A percentile compares a stretch with the other conserved stretches of the same genome.
Evolutionary conservation across 805 yeast species (phyloP).

Genomic region (Teunomyces kruisii): DNA sequence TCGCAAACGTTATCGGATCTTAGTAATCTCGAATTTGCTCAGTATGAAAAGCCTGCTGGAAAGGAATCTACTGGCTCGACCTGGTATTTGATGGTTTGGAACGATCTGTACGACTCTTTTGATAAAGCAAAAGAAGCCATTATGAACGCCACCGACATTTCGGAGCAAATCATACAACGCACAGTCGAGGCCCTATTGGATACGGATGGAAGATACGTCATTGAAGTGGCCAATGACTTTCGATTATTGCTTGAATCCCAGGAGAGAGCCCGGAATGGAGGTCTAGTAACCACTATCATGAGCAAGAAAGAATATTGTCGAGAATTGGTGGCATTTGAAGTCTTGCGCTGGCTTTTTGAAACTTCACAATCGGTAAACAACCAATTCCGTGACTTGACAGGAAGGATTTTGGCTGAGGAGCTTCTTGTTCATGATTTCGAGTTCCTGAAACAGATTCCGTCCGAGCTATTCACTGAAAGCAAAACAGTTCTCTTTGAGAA

Average conservation of each 20-base stretch:
- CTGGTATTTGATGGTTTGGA: slow-evolving; percentile 64
- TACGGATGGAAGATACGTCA: too few relatives aligned
- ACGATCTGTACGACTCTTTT: slow-evolving; percentile 70
- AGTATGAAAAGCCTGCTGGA: slow-evolving; percentile 35
- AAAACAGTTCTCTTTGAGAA: slow-evolving; percentile 26
- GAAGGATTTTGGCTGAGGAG: slow-evolving; percentile 46
- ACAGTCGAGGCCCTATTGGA: slow-evolving; percentile 24
- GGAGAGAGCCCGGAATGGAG: too few relatives aligned
- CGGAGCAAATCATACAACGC: slow-evolving; percentile 26
- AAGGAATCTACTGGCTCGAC: slow-evolving; percentile 25
- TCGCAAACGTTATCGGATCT: slow-evolving; percentile 27
- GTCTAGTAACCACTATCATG: too few relatives aligned
- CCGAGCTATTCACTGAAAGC: slow-evolving; percentile 19
- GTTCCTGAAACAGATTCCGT: slow-evolving; percentile 31
- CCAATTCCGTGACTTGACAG: slow-evolving; percentile 21
- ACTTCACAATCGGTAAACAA: slow-evolving; percentile 24
- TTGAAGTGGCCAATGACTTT: too few relatives aligned
- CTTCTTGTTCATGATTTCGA: slow-evolving; percentile 35
- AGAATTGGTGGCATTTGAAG: slow-evolving; percentile 31
- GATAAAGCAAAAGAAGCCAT: slow-evolving; percentile 55
- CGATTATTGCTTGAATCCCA: too few relatives aligned
- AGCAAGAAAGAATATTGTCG: too few relatives aligned
- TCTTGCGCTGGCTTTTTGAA: slow-evolving; percentile 52
- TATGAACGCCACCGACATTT: slow-evolving; percentile 26
- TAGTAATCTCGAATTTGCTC: slow-evolving; percentile 29